Base-by-base conservation (phyloP, 208 protist genomes). In the Crithidia mellificae region DNA sequence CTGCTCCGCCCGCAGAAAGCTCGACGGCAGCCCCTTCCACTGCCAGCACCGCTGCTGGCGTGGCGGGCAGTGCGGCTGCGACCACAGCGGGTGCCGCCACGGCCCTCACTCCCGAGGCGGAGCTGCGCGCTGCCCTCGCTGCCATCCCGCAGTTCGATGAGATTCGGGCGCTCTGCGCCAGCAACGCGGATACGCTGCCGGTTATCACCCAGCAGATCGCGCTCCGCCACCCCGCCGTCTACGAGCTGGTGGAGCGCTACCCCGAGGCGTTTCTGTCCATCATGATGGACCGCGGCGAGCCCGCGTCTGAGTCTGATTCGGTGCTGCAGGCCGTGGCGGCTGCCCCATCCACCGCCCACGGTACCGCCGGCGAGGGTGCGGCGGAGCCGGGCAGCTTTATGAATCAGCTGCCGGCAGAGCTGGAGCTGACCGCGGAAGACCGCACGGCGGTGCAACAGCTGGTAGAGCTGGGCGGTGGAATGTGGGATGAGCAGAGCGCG, bases 61-160 rank as follows among this genome's bases (percentile, higher is more conserved):
- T 11, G 11, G n/a, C n/a, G n/a, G n/a, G n/a, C 12, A 12, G 36
- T 41, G 41, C 51, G 0, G 3, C 69, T 11, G 46, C 51, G 1
- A 41, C 56, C 22, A 29, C 71, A 0, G 52, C 38, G 12, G n/a
- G 53, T 0, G 32, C 47, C 8, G 30, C 30, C 6, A 43, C 54
- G 17, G n/a, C n/a, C n/a, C n/a, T n/a, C n/a, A 56, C 55, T 15
- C 50, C 57, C 12, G 54, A 44, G 55, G 58, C 55, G 17, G 68
- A 73, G 57, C 67, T 95, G 72, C 76, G 80, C 36, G 47, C 70
- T 0, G 71, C 80, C 36, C 81, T 96, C 34, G 75, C 63, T 19
- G 72, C 67, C 30, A 86, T 96, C 32, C 91, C 88, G 2, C 78
- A 90, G 51, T 93, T 96, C 56, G 82, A 84, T 20, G 52, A 89